These are phyloP conservation scores for Rosa persica DNA, from an alignment of 306 rosid species.

Conservation along the genomic window DNA sequence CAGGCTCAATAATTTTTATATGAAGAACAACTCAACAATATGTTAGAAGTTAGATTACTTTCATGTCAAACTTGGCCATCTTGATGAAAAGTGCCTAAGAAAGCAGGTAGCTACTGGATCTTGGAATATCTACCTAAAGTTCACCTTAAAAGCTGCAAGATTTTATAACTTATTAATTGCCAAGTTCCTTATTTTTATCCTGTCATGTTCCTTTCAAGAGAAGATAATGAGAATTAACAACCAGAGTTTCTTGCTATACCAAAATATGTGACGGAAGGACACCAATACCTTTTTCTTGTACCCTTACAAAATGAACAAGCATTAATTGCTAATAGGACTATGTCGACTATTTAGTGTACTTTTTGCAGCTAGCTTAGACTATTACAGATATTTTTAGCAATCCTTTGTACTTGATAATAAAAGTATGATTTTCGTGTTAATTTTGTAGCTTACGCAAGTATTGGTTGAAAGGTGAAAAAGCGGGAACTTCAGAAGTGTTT, in stretches of 20 bases:
- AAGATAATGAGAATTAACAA: background rate
- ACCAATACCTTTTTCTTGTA: background rate
- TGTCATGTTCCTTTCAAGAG: background rate
- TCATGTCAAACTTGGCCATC: background rate
- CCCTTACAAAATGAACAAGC: background rate
- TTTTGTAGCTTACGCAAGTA: conserved; percentile 58
- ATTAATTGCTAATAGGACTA: background rate
- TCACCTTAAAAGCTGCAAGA: background rate
- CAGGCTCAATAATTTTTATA: background rate
- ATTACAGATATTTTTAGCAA: background rate
- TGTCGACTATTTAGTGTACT: background rate
- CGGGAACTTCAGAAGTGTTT: conserved; percentile 72
- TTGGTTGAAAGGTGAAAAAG: conserved; percentile 89
- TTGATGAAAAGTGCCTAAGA: background rate
- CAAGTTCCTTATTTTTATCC: background rate
- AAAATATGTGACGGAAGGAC: background rate
- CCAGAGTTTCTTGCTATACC: background rate
- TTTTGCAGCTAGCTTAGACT: background rate
- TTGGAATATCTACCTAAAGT: background rate
- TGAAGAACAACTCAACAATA: background rate
- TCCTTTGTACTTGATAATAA: conserved; percentile 8
- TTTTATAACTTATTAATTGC: background rate
- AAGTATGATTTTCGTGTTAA: background rate
- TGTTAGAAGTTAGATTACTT: background rate
- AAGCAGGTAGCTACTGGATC: background rate